Conservation (phyloP, 257 asterid genomes). For the Lycium barbarum region DNA sequence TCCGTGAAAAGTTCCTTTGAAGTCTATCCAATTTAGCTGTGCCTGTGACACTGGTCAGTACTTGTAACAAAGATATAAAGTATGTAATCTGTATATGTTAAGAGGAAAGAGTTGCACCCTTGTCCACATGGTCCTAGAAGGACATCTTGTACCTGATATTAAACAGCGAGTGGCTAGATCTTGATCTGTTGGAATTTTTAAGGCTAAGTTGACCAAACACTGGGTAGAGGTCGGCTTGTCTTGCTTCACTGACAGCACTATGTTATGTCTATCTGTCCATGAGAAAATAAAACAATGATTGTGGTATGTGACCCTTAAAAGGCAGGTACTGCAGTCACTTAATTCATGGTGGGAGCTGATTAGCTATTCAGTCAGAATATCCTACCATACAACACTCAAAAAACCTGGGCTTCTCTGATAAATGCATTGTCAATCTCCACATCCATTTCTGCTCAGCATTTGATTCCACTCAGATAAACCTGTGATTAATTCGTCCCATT, state of each 20-base stretch:
- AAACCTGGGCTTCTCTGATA: background rate
- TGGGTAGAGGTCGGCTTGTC: background rate
- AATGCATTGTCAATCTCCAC: background rate
- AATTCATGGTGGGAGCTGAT: conserved; percentile 1
- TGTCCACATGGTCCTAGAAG: background rate
- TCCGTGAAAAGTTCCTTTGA: background rate
- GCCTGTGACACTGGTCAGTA: background rate
- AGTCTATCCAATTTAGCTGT: background rate
- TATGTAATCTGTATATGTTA: background rate
- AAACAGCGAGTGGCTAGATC: background rate
- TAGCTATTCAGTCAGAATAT: background rate
- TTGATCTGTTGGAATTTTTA: background rate
- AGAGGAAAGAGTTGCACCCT: background rate
- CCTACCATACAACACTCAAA: background rate
- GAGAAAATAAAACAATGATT: background rate
- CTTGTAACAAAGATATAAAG: background rate
- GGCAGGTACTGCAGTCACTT: background rate
- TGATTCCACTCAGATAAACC: background rate
- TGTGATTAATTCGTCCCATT: background rate
- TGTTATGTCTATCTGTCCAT: background rate
- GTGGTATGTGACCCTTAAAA: background rate
- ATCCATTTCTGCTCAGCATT: background rate
- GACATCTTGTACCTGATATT: background rate
- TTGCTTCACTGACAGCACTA: background rate
- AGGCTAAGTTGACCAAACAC: background rate